Evolutionary conservation across 495 filamentous ascomycete genomes (phyloP).

Genomic region (Bryoglossum gracile): DNA sequence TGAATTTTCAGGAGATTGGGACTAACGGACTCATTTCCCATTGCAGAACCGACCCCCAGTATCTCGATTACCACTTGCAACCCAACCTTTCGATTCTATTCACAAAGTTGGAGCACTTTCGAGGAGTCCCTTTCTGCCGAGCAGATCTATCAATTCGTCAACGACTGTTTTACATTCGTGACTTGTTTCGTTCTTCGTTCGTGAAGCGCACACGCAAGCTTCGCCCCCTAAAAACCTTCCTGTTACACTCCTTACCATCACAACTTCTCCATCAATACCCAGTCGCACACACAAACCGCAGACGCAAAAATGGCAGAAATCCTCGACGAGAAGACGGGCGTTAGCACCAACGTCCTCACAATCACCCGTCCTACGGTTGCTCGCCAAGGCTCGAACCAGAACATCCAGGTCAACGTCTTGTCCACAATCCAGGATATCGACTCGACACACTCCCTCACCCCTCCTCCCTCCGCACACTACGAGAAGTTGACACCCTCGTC

Average conservation of each 20-base stretch:
- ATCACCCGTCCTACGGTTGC: slow-evolving; percentile 12
- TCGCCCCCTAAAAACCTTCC: not conserved
- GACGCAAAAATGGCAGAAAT: slow-evolving; percentile 8
- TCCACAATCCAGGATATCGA: slow-evolving; percentile 20
- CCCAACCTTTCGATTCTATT: too few relatives aligned
- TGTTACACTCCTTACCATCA: not conserved
- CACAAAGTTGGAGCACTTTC: too few relatives aligned
- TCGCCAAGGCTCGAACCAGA: slow-evolving; percentile 10
- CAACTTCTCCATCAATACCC: not conserved
- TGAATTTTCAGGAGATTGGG: not conserved
- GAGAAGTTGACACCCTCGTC: slow-evolving; percentile 8
- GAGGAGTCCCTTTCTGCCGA: not conserved
- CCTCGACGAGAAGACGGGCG: slow-evolving; percentile 10
- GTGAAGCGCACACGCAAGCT: not conserved
- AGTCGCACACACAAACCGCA: not conserved
- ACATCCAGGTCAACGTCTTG: slow-evolving; percentile 4
- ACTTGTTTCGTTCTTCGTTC: slow-evolving; percentile 5
- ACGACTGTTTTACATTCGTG: not conserved
- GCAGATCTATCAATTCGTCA: not conserved
- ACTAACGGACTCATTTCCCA: not conserved
- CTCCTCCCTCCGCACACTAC: slow-evolving; percentile 7
- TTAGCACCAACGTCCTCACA: slow-evolving; percentile 12
- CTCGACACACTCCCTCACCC: slow-evolving; percentile 13
- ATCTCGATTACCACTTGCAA: too few relatives aligned
- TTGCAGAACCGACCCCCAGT: not conserved